Evolutionary conservation across 2,329 filamentous ascomycete species (phyloP), one percentile per base, ranked within the genome.

Genomic region (Fusarium agapanthi): DNA sequence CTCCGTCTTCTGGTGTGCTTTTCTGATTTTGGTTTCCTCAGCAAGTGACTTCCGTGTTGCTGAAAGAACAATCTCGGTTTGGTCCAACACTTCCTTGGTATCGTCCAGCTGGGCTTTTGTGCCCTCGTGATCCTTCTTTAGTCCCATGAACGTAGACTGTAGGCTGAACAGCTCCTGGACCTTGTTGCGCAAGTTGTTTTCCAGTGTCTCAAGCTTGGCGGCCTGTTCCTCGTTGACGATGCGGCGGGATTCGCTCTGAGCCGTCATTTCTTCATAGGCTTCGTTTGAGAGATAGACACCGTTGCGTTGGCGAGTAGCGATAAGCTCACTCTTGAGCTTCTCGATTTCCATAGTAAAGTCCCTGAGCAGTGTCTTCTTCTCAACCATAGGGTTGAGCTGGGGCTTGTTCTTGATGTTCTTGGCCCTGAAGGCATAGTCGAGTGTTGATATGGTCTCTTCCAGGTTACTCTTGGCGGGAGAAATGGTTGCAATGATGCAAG

Each of bases 351-450:
- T 86, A 0, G 95, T 96, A 73, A 97, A 97, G 73, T 99, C 96
- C 67, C 89, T 92, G 16, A 99, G 87, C 18, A 99, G 83, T 7
- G 94, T 97, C 83, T 96, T 97, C 83, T 98, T 99, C 72, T 94
- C 95, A 72, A 98, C 90, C 79, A 94, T 89, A 54, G 94, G 93
- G 82, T 98, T 99, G 76, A 97, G 88, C 79, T 99, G 96, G 2
- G 96, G 97, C 82, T 98, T 98, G 83, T 99, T 99, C 55, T 94
- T 93, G 77, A 99, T 99, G 76, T 99, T 98, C 86, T 99, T 99
- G 22, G 96, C 96, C 51, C 96, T 90, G 83, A 98, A 98, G 16
- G 96, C 97, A 79, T 99, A 99, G 81, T 99, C 96, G 4, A 99
- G 88, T 0, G 97, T 99, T 1, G 96, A 98, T 67, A 99, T 98